Percentiles rank a stretch among this genome's conserved stretches.
phyloP scores from a whole-genome alignment of 805 yeast species.

The Cyberlindnera mycetangii region DNA sequence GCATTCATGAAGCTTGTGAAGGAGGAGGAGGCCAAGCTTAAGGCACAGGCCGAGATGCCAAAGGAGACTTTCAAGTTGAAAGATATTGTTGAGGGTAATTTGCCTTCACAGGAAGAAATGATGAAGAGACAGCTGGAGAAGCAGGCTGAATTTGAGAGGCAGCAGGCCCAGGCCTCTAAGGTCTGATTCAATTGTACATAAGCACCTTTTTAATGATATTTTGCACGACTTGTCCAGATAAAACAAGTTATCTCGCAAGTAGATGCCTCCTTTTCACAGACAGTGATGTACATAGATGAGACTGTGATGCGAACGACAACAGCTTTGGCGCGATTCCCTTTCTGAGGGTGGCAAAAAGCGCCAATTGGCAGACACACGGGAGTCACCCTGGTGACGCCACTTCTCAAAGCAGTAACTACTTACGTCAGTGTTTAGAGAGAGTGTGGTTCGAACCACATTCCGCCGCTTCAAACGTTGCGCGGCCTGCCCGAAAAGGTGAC shows the following conservation, averaged over 20 bases:
- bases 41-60: slow-evolving; percentile 72
- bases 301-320: too few relatives aligned
- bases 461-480: background rate
- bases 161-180: slow-evolving; percentile 17
- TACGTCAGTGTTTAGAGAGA: slow-evolving; percentile 1
- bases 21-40: slow-evolving; percentile 68
- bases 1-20: slow-evolving; percentile 77
- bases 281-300: too few relatives aligned
- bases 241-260: too few relatives aligned
- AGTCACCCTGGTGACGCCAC: background rate
- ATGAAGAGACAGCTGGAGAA: slow-evolving; percentile 40
- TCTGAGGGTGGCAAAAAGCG: slow-evolving; percentile 1
- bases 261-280: too few relatives aligned
- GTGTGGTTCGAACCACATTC: slow-evolving; percentile 8
- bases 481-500: background rate
- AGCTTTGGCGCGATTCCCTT: background rate
- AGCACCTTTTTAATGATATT: background rate
- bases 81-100: slow-evolving; percentile 80
- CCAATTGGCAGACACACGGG: background rate
- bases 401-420: background rate
- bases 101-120: slow-evolving; percentile 70
- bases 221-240: background rate
- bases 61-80: slow-evolving; percentile 81
- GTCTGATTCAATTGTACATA: slow-evolving; percentile 1
- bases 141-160: slow-evolving; percentile 36